Evolutionary conservation across 148 eudicot genomes (phyloP).

Genomic region (Cornus controversa): DNA sequence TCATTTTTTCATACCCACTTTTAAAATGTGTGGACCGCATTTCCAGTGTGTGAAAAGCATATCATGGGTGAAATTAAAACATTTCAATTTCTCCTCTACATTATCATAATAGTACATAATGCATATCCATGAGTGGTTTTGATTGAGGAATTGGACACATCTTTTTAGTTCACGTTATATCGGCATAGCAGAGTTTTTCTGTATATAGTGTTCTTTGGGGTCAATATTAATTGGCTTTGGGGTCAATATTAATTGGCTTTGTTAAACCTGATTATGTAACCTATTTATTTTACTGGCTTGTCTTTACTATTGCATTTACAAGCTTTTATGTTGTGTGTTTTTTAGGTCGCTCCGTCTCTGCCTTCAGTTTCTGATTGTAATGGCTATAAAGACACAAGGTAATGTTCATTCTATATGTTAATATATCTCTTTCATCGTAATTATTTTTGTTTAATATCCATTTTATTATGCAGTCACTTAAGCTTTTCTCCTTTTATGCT

Average conservation of each 20-base stretch:
- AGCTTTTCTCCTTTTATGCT: slow-evolving; percentile 1
- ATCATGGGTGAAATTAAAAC: neutral
- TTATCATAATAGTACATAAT: too few relatives aligned
- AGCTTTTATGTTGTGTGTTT: neutral
- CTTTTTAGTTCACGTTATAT: neutral
- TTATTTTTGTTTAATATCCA: neutral
- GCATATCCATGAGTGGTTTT: neutral
- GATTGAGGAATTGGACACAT: neutral
- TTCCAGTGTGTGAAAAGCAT: too few relatives aligned
- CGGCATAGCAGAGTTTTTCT: neutral
- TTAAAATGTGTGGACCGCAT: too few relatives aligned
- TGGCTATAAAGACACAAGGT: slow-evolving; percentile 43
- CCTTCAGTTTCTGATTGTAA: slow-evolving; percentile 34
- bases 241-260: neutral
- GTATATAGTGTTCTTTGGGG: neutral
- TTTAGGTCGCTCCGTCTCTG: slow-evolving; percentile 34
- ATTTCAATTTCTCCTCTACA: neutral
- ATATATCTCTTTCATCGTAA: neutral
- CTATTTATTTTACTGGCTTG: neutral
- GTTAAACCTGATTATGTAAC: neutral
- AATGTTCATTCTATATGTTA: slow-evolving; percentile 7
- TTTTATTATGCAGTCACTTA: neutral
- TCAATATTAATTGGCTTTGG: neutral
- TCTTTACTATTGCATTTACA: neutral
- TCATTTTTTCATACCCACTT: too few relatives aligned